Evolutionary conservation across 148 eudicot genomes (phyloP).

Genomic region (Gaultheria prostrata): DNA sequence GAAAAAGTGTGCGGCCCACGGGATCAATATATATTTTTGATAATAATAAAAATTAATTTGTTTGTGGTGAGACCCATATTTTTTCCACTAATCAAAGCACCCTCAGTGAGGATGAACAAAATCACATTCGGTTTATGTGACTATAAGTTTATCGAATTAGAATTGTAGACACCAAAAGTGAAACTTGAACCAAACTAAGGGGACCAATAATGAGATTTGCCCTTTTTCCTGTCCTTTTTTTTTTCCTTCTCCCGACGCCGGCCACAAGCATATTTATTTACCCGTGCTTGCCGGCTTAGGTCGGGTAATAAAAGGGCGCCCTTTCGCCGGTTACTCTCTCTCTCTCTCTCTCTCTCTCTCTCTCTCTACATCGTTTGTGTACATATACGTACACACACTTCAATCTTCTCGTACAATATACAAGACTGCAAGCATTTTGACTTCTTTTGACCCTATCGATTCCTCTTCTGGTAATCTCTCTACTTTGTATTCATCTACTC

Average conservation of each 20-base stretch:
- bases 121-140: no score
- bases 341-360: neutral
- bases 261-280: constrained; percentile 3
- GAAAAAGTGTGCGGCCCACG: no score
- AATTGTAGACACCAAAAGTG: neutral
- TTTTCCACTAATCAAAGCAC: no score
- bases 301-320: constrained; percentile 16
- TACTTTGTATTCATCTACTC: neutral
- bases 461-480: constrained; percentile 7
- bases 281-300: constrained; percentile 19
- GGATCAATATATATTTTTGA: no score
- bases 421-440: constrained; percentile 12
- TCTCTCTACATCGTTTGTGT: neutral
- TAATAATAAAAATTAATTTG: no score
- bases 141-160: neutral
- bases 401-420: neutral
- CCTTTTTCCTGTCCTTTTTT: neutral
- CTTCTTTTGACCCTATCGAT: neutral
- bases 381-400: neutral
- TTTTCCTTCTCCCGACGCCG: neutral
- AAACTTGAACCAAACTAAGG: neutral
- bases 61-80: no score
- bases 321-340: constrained; percentile 19
- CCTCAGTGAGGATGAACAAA: no score
- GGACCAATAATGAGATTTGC: neutral